Evolutionary conservation across 139 green algal genomes (phyloP), one percentile per base, ranked within the genome.

Genomic region (Medakamo hakoo): DNA sequence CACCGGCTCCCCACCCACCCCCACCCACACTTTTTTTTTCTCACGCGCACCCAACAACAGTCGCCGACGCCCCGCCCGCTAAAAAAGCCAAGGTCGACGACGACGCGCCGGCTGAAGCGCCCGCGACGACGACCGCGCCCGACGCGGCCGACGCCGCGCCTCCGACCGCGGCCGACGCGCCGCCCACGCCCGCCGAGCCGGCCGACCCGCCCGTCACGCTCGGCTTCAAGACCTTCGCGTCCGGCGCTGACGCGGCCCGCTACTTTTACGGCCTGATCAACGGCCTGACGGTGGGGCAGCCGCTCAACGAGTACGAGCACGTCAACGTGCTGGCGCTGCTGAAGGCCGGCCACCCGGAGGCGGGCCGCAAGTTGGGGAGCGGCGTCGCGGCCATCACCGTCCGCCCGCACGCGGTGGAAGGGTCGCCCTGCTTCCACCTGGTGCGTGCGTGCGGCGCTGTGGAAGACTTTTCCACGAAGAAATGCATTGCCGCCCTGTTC

Each of bases 241-340:
- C 49, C 28, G 73, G 61, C 4, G 21, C 60, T 4, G 69, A 73
- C 16, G 59, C 63, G 2, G 48, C 55, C 2, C 31, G 60, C 0
- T 89, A 84, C 71, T 84, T 78, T 40, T 61, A 65, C 23, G 9
- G 66, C 26, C 57, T 89, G 3, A 63, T 86, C 2, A 48, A 21
- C 20, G 58, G 59, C 2, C 27, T 72, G 4, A 65, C 59, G 4
- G 68, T 70, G 16, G 62, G 78, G 40, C 68, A 77, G 58, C 72
- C 78, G 57, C 58, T 89, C 9, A 89, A 89, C 63, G 82, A 89
- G 69, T 91, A 91, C 40, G 84, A 91, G 76, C 68, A 76, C 49
- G 63, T 77, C 67, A 66, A 78, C 55, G 72, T 89, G 30, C 63
- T 79, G 24, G 81, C 86, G 26, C 74, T 91, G 21, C 63, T 91